phyloP scores from a whole-genome alignment of 2,329 filamentous ascomycete genomes.

The Sporothrix variecibatus region DNA sequence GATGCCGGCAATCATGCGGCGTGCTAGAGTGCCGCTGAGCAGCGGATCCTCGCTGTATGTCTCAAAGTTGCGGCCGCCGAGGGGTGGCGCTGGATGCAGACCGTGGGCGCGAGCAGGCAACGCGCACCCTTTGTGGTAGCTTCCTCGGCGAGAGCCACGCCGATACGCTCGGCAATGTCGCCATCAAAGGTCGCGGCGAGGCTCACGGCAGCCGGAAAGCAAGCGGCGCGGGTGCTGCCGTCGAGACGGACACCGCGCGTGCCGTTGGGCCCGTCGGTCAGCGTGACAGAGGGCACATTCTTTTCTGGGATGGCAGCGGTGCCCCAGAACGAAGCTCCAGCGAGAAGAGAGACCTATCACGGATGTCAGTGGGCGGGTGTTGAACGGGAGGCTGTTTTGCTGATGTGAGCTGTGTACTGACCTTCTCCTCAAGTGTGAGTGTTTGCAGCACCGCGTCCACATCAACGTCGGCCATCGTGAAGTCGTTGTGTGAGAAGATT shows the following conservation, averaged over 20 bases:
- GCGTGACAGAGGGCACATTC: background rate
- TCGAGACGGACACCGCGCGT: conserved; percentile 63
- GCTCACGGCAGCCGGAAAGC: conserved; percentile 68
- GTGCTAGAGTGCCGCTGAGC: conserved; percentile 71
- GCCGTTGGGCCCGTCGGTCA: conserved; percentile 69
- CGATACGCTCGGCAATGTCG: conserved; percentile 67
- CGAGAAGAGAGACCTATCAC: background rate
- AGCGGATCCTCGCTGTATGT: conserved; percentile 83
- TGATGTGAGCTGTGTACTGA: background rate
- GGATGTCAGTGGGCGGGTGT: background rate
- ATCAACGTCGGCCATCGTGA: background rate
- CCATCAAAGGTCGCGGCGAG: conserved; percentile 79
- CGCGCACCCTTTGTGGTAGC: conserved; percentile 61
- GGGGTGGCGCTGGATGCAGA: conserved; percentile 78
- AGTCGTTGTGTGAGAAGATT: background rate
- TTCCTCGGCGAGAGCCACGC: conserved; percentile 70
- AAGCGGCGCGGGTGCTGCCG: conserved; percentile 65
- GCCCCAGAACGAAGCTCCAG: conserved; percentile 11
- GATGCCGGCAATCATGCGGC: conserved; percentile 69
- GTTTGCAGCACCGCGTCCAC: background rate
- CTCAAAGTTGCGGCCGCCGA: conserved; percentile 83
- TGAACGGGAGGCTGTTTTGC: background rate
- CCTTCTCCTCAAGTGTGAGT: background rate
- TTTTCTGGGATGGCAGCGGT: conserved; percentile 17
- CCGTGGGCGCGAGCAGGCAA: conserved; percentile 75